Conservation (phyloP, 805 yeast genomes). For the Jamesozyma gamospora region DNA sequence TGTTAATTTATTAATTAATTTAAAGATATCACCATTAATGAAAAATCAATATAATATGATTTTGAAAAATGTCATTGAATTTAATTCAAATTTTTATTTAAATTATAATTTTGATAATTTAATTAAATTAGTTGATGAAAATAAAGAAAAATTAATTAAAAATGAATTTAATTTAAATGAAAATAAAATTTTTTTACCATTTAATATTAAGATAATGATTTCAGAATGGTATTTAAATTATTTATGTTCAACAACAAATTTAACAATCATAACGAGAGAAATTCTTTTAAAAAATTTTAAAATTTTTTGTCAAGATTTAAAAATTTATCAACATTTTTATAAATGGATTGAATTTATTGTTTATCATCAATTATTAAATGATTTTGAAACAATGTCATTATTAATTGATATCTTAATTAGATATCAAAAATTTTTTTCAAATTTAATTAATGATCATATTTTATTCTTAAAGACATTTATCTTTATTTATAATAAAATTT, state of each 20-base stretch:
- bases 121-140: constrained; percentile 27
- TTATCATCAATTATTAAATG: constrained; percentile 24
- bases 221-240: constrained; percentile 41
- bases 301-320: constrained; percentile 17
- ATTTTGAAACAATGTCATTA: constrained; percentile 22
- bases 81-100: constrained; percentile 30
- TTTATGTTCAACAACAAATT: constrained; percentile 27
- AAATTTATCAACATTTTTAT: constrained; percentile 26
- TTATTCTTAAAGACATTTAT: constrained; percentile 27
- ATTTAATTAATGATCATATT: constrained; percentile 31
- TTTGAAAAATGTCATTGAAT: constrained; percentile 39
- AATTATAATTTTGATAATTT: constrained; percentile 27
- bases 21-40: constrained; percentile 42
- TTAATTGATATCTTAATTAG: constrained; percentile 23
- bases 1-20: constrained; percentile 44
- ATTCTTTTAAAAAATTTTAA: constrained; percentile 15
- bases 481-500: constrained; percentile 17
- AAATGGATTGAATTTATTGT: constrained; percentile 28
- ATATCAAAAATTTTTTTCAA: constrained; percentile 27
- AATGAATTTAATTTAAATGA: constrained; percentile 14
- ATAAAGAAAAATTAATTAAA: constrained; percentile 8
- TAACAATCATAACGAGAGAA: constrained; percentile 10
- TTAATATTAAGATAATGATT: constrained; percentile 37
- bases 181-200: constrained; percentile 16
- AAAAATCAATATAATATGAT: constrained; percentile 49